phyloP scores from a whole-genome alignment of 768 basidiomycete genomes.

The Kwoniella newhampshirensis region DNA sequence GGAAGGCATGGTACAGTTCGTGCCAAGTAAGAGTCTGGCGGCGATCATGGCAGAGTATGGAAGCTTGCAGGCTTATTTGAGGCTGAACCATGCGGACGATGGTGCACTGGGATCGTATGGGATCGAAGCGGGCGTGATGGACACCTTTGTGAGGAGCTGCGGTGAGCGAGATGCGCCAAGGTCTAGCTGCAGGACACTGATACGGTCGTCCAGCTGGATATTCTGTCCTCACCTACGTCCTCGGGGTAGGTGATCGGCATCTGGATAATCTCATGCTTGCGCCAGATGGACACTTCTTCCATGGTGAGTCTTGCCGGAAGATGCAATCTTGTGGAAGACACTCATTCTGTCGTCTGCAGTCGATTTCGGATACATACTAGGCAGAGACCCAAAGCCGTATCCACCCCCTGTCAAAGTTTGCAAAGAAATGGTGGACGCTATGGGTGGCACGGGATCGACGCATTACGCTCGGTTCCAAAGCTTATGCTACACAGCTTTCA shows the following conservation, averaged over 20 bases:
- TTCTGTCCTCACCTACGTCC: conserved; percentile 91
- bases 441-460: conserved; percentile 95
- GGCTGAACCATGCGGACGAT: conserved; percentile 84
- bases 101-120: conserved; percentile 92
- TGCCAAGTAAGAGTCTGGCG: conserved; percentile 92
- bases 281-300: conserved; percentile 98
- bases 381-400: conserved; percentile 94
- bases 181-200: too few relatives aligned
- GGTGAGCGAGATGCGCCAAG: conserved; percentile 72
- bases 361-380: conserved; percentile 97
- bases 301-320: conserved; percentile 60
- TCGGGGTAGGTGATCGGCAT: conserved; percentile 96
- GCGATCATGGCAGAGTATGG: conserved; percentile 81
- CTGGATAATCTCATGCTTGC: conserved; percentile 89
- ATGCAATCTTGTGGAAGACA: background rate
- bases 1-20: conserved; percentile 95
- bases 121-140: conserved; percentile 89
- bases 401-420: conserved; percentile 98
- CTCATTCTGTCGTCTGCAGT: conserved; percentile 60
- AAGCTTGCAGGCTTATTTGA: conserved; percentile 75
- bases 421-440: conserved; percentile 99
- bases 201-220: conserved; percentile 99
- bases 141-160: conserved; percentile 94
- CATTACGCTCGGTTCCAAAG: conserved; percentile 96
- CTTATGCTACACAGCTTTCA: conserved; percentile 97